Evolutionary conservation across 2,329 filamentous ascomycete species (phyloP).

Genomic region (Lachnellula arida): DNA sequence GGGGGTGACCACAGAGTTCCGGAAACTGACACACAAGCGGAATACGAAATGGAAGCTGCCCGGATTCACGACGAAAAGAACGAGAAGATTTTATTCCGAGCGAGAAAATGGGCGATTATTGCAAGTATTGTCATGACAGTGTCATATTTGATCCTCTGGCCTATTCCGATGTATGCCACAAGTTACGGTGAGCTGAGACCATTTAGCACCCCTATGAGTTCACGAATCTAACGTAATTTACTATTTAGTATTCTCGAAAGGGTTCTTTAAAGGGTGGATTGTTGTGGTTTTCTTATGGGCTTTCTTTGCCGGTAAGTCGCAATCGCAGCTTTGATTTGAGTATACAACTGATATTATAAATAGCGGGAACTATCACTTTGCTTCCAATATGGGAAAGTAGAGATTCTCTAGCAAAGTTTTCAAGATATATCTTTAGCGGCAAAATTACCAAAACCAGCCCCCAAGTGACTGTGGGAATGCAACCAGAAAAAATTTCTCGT

Average conservation of each 20-base stretch:
- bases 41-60: slow-evolving; percentile 1
- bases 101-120: slow-evolving; percentile 13
- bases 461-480: not conserved
- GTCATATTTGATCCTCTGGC: slow-evolving; percentile 21
- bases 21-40: not conserved
- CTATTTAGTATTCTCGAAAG: slow-evolving; percentile 8
- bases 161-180: slow-evolving; percentile 24
- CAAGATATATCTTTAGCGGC: slow-evolving; percentile 4
- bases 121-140: slow-evolving; percentile 19
- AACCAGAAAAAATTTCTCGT: not conserved
- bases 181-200: slow-evolving; percentile 12
- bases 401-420: slow-evolving; percentile 2
- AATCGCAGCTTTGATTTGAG: not conserved
- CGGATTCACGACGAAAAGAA: slow-evolving; percentile 8
- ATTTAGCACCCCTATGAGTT: not conserved
- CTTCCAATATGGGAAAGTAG: slow-evolving; percentile 24
- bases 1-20: not conserved
- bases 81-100: slow-evolving; percentile 15
- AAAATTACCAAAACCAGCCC: slow-evolving; percentile 2
- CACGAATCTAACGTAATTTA: not conserved
- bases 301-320: slow-evolving; percentile 15
- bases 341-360: not conserved
- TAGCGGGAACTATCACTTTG: slow-evolving; percentile 17
- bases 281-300: slow-evolving; percentile 26
- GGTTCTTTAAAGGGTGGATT: slow-evolving; percentile 27